These are phyloP conservation scores for Porogramme epimiltina DNA, from an alignment of 1,284 basidiomycete genomes.

Conservation along the genomic window DNA sequence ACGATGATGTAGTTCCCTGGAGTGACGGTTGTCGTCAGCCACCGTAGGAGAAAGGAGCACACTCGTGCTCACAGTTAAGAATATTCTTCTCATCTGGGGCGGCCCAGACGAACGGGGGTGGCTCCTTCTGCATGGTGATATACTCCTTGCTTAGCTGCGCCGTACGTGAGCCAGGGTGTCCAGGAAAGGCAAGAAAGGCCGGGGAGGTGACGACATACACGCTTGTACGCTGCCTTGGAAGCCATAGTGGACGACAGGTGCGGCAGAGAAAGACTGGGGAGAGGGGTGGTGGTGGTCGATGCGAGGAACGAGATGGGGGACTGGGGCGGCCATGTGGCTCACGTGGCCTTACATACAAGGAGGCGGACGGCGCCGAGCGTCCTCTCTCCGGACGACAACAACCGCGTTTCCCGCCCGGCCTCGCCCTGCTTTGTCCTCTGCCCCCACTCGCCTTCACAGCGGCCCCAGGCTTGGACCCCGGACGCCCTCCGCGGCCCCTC, in stretches of 20 bases:
- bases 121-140: slow-evolving; percentile 89
- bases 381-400: no score
- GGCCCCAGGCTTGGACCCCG: no score
- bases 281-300: slow-evolving; percentile 16
- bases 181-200: neutral
- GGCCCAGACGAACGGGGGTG: slow-evolving; percentile 94
- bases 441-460: no score
- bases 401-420: no score
- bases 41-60: neutral
- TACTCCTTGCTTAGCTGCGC: slow-evolving; percentile 85
- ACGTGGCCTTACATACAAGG: slow-evolving; percentile 15
- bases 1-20: slow-evolving; percentile 93
- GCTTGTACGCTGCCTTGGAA: slow-evolving; percentile 82
- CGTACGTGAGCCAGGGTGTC: slow-evolving; percentile 14
- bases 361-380: no score
- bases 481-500: no score
- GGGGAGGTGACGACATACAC: slow-evolving; percentile 49
- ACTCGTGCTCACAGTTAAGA: slow-evolving; percentile 70
- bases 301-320: slow-evolving; percentile 13
- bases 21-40: slow-evolving; percentile 7
- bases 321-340: slow-evolving; percentile 11
- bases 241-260: slow-evolving; percentile 52
- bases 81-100: slow-evolving; percentile 96
- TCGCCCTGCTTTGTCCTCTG: no score
- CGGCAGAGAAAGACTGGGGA: neutral